Percentiles rank a stretch among this genome's conserved stretches.
Evolutionary conservation across 305 asterid species (phyloP).

Genomic region (Stenogyne calaminthoides): DNA sequence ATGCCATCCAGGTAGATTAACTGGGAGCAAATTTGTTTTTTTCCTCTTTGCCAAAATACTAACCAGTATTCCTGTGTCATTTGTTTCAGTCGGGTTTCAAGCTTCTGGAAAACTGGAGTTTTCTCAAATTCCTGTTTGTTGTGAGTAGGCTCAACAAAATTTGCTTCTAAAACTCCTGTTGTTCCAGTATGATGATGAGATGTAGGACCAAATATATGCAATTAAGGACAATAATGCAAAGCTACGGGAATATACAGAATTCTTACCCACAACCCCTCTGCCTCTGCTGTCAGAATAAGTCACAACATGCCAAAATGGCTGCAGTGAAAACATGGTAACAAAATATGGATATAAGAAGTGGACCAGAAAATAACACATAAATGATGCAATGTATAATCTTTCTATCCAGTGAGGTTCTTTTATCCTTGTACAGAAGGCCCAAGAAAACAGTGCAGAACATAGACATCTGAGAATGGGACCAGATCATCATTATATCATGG

Average conservation of each 20-base stretch:
- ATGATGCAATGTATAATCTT: conserved; percentile 17
- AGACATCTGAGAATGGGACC: background rate
- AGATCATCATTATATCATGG: conserved; percentile 12
- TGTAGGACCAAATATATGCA: conserved; percentile 12
- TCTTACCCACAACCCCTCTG: conserved; percentile 97
- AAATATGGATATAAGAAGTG: conserved; percentile 22
- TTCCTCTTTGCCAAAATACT: conserved; percentile 22
- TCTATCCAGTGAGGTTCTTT: background rate
- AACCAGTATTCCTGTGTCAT: conserved; percentile 73
- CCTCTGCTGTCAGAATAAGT: conserved; percentile 59
- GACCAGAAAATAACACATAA: conserved; percentile 19
- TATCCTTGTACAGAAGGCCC: background rate
- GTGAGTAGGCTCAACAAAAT: conserved; percentile 66
- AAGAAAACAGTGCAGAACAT: background rate
- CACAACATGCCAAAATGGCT: conserved; percentile 96
- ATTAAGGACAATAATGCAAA: conserved; percentile 28
- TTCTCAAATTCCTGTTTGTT: conserved; percentile 75
- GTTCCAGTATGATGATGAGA: conserved; percentile 27
- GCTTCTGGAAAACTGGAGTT: conserved; percentile 65
- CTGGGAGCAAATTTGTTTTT: conserved; percentile 14
- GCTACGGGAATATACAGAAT: conserved; percentile 29
- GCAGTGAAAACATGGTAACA: conserved; percentile 38
- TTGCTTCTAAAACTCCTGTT: conserved; percentile 66
- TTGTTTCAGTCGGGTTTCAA: conserved; percentile 59
- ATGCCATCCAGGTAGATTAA: conserved; percentile 16